phyloP scores from a whole-genome alignment of 352 stramenopile species.

The Globisporangium irregulare region DNA sequence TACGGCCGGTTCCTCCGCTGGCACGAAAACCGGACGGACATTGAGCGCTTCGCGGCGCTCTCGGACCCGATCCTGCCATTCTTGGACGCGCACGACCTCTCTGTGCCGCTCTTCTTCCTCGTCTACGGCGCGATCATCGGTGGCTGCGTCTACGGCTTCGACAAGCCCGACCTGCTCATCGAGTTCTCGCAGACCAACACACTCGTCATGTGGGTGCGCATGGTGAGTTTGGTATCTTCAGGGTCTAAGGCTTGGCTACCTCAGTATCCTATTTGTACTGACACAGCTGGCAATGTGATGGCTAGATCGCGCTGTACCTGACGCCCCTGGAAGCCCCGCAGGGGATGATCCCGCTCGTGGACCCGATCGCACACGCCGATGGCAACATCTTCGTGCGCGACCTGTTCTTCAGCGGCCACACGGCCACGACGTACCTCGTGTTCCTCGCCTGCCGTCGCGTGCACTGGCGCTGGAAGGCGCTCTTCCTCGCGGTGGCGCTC shows the following conservation, averaged over 20 bases:
- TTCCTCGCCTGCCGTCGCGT: conserved; percentile 28
- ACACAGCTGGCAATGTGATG: background rate
- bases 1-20: conserved; percentile 32
- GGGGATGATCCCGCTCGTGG: conserved; percentile 26
- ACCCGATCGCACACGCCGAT: conserved; percentile 28
- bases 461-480: conserved; percentile 23
- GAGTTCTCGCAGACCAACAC: conserved; percentile 32
- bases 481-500: conserved; percentile 23
- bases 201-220: conserved; percentile 34
- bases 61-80: conserved; percentile 28
- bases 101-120: conserved; percentile 25
- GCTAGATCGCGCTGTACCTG: conserved; percentile 28
- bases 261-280: background rate
- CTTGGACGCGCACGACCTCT: conserved; percentile 28
- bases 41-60: conserved; percentile 23
- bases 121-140: conserved; percentile 29
- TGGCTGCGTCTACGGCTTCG: conserved; percentile 24
- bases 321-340: conserved; percentile 27
- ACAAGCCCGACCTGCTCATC: conserved; percentile 34
- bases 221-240: conserved; percentile 16
- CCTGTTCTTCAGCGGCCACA: conserved; percentile 42
- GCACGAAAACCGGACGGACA: conserved; percentile 30
- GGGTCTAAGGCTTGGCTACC: background rate
- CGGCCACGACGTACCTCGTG: conserved; percentile 28
- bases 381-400: conserved; percentile 29